Evolutionary conservation across 129 eudicot genomes (phyloP), one percentile per base, ranked within the genome.

Genomic region (Flaveria robusta): DNA sequence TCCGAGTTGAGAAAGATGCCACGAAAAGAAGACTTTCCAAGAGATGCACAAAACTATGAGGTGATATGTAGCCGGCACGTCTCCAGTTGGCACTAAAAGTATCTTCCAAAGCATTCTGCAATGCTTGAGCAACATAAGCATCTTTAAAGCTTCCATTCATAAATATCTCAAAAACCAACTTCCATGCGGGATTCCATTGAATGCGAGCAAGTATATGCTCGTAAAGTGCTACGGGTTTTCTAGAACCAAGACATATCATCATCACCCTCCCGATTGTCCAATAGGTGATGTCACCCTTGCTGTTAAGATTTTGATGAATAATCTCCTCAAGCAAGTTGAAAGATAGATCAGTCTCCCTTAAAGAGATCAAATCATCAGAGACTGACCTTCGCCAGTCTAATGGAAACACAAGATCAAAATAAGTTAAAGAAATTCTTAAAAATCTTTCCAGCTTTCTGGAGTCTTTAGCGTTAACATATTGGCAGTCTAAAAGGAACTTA

Each of bases 41-140:
- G 1, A 85, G 86, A 77, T 89, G 71, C 56, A 89, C 45, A 74
- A 89, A 89, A 83, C 87, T 80, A n/a, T 50, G 31, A 45, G 96
- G 96, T 2, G 93, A 80, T 31, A 92, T 85, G 64, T 82, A 87
- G 70, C 86, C 85, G 3, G 15, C 0, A 10, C 1, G 31, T 64
- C 66, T 77, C 92, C 91, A 87, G 14, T 87, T 63, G 19, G 74
- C 77, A 23, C 49, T 15, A 47, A 69, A 92, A 18, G 87, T 74
- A 63, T 84, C 88, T 15, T 76, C 54, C 74, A 92, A 74, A 31
- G 86, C 88, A 20, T 3, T 55, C 11, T 11, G 47, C 14, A 92
- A 84, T 51, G 37, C 29, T 47, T 13, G 3, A 63, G 64, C 66
- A 3, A 56, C 68, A 51, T 43, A 14, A 12, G 2, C 74, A 68